Conservation (phyloP, 1,284 basidiomycete species). For the Coniferiporia sulphurascens region DNA sequence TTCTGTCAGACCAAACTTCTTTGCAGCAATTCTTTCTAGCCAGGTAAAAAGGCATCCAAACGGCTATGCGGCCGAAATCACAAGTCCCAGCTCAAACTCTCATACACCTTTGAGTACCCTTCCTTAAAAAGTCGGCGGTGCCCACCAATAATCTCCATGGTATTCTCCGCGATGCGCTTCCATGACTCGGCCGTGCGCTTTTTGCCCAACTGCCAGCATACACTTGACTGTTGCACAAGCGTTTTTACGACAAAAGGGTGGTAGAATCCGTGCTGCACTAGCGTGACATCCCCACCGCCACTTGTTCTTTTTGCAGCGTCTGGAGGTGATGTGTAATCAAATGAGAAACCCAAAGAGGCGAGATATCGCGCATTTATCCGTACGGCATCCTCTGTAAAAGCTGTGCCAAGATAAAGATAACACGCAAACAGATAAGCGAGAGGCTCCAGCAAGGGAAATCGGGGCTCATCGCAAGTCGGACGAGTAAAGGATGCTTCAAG, state of each 20-base stretch:
- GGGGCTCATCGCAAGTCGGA: slow-evolving; percentile 9
- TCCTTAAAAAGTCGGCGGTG: slow-evolving; percentile 16
- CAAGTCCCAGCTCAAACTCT: slow-evolving; percentile 16
- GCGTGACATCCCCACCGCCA: slow-evolving; percentile 12
- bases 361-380: slow-evolving; percentile 11
- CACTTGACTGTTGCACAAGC: slow-evolving; percentile 18
- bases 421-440: slow-evolving; percentile 17
- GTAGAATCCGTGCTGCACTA: slow-evolving; percentile 14
- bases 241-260: slow-evolving; percentile 15
- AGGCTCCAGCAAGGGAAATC: slow-evolving; percentile 16
- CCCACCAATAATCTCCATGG: slow-evolving; percentile 14
- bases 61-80: neutral
- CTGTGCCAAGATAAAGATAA: slow-evolving; percentile 15
- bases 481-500: slow-evolving; percentile 14
- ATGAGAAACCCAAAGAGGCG: slow-evolving; percentile 12
- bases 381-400: slow-evolving; percentile 12
- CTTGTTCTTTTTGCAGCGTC: slow-evolving; percentile 5
- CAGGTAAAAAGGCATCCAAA: too few relatives aligned
- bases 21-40: neutral
- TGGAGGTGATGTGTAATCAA: slow-evolving; percentile 7
- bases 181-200: slow-evolving; percentile 11
- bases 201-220: slow-evolving; percentile 18
- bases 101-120: slow-evolving; percentile 13
- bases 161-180: slow-evolving; percentile 16
- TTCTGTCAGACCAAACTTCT: neutral